phyloP scores from a whole-genome alignment of 495 filamentous ascomycete species.

The Neurospora tetraspora region DNA sequence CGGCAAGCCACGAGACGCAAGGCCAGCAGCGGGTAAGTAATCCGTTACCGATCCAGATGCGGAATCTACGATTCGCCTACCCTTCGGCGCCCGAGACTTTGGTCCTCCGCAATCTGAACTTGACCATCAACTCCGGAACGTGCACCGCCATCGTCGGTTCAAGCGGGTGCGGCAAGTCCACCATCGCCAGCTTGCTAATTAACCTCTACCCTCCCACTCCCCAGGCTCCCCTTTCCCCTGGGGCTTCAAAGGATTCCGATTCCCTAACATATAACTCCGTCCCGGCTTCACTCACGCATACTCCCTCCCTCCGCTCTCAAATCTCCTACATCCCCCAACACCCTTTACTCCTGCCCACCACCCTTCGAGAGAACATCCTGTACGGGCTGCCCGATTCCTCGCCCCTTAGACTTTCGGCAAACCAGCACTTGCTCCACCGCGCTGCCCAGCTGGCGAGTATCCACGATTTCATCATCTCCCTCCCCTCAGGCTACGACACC shows the following conservation, averaged over 20 bases:
- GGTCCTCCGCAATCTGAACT: slow-evolving; percentile 49
- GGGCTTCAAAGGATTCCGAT: no score
- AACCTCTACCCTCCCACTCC: slow-evolving; percentile 26
- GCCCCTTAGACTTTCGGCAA: slow-evolving; percentile 16
- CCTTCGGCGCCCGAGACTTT: slow-evolving; percentile 42
- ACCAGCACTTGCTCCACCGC: slow-evolving; percentile 30
- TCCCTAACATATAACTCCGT: slow-evolving; percentile 46
- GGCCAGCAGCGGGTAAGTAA: slow-evolving; percentile 31
- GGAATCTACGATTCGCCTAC: slow-evolving; percentile 57
- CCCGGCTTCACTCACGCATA: slow-evolving; percentile 40
- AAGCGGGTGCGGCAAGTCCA: slow-evolving; percentile 86
- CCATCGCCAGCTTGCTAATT: slow-evolving; percentile 65
- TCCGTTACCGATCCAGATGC: slow-evolving; percentile 53
- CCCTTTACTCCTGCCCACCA: slow-evolving; percentile 65
- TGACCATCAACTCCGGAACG: slow-evolving; percentile 48
- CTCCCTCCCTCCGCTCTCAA: slow-evolving; percentile 47
- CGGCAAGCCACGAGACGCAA: slow-evolving; percentile 54
- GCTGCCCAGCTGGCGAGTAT: slow-evolving; percentile 66
- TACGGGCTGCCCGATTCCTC: slow-evolving; percentile 55
- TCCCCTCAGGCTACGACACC: slow-evolving; percentile 66
- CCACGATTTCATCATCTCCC: slow-evolving; percentile 66
- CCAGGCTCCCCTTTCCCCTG: no score
- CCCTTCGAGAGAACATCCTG: slow-evolving; percentile 65
- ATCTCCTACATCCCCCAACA: slow-evolving; percentile 59
- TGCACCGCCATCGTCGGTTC: slow-evolving; percentile 69